A percentile compares a stretch with the other conserved stretches of the same genome.
These are phyloP conservation scores for Allium cepa DNA, from an alignment of 106 monocot genomes.

Conservation along the genomic window DNA sequence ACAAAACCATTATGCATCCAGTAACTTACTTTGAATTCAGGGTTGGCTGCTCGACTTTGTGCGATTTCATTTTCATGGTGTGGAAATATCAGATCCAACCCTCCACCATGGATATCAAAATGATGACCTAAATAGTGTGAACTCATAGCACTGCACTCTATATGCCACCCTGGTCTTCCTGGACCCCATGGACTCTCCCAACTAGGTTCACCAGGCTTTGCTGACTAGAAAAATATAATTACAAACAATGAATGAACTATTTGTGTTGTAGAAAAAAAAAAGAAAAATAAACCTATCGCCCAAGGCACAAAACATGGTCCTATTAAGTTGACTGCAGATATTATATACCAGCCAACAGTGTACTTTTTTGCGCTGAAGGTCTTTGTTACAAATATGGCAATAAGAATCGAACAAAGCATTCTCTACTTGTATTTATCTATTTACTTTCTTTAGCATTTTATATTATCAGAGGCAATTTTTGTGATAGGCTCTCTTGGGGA, in stretches of 20 bases:
- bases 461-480: too few species aligned
- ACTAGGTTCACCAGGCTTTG: conserved; percentile 89
- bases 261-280: too few species aligned
- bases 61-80: conserved; percentile 98
- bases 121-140: conserved; percentile 49
- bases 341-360: too few species aligned
- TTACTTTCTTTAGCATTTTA: too few species aligned
- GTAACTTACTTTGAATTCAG: conserved; percentile 57
- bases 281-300: too few species aligned
- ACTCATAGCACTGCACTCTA: conserved; percentile 99
- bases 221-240: conserved; percentile 37
- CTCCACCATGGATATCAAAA: conserved; percentile 99
- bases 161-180: conserved; percentile 98
- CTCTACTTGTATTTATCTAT: too few species aligned
- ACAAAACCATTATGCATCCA: conserved; percentile 99
- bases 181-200: conserved; percentile 95
- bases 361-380: too few species aligned
- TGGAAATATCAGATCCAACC: conserved; percentile 87
- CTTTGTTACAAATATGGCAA: too few species aligned
- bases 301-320: too few species aligned
- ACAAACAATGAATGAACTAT: background rate
- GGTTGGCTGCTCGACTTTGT: conserved; percentile 77
- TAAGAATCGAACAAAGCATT: too few species aligned
- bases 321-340: too few species aligned
- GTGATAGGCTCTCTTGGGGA: too few species aligned